Evolutionary conservation across 192 early-diverging fungal genomes (phyloP).

Genomic region (Coemansia sp.): DNA sequence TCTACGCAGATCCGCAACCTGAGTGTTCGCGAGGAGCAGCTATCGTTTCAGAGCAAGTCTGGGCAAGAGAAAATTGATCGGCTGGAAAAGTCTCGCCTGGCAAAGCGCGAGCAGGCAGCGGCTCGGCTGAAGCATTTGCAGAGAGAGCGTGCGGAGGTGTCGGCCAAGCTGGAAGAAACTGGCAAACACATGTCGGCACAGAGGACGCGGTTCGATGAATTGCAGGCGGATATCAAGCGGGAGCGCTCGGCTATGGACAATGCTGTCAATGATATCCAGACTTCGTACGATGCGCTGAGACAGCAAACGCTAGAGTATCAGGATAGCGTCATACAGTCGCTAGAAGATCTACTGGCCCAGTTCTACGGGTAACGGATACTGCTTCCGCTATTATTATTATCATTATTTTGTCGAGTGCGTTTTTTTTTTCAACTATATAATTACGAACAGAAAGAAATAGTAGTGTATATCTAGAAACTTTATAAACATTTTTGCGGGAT

Average conservation of each 20-base stretch:
- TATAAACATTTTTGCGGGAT: not conserved
- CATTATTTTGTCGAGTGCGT: conserved; percentile 2
- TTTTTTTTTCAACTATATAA: conserved; percentile 1
- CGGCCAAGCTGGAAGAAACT: conserved; percentile 33
- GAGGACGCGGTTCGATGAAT: conserved; percentile 29
- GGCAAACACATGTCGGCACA: conserved; percentile 33
- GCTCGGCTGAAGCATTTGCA: conserved; percentile 27
- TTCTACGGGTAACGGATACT: conserved; percentile 23
- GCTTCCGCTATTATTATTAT: not conserved
- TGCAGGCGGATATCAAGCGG: conserved; percentile 33
- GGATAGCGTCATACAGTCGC: conserved; percentile 49
- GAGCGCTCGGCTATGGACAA: conserved; percentile 36
- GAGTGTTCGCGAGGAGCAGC: conserved; percentile 45
- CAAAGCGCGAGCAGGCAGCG: conserved; percentile 37
- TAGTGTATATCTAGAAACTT: too few relatives aligned
- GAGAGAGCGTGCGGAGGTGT: conserved; percentile 32
- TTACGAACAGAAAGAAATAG: not conserved
- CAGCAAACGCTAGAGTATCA: conserved; percentile 55
- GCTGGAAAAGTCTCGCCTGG: conserved; percentile 33
- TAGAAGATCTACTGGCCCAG: conserved; percentile 43
- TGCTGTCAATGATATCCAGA: conserved; percentile 40
- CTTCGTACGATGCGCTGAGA: conserved; percentile 38
- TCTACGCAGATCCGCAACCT: conserved; percentile 26
- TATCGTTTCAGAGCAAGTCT: conserved; percentile 45
- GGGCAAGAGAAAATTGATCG: conserved; percentile 54